Percentiles rank a stretch among this genome's conserved stretches.
phyloP scores from a whole-genome alignment of 371 early-diverging fungal species.

The Rhizopus stolonifer region DNA sequence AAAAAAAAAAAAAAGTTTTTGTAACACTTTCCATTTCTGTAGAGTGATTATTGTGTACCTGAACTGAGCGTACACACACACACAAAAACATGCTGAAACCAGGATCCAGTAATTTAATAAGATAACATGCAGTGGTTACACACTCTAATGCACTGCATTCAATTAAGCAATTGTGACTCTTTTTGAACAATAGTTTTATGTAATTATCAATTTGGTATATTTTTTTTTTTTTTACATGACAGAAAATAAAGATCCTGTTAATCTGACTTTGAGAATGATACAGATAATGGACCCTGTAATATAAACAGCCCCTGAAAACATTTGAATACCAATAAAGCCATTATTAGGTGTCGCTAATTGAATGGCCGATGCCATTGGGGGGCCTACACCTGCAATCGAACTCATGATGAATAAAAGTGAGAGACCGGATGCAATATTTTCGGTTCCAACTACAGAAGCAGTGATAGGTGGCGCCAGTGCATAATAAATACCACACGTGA shows the following conservation, averaged over 20 bases:
- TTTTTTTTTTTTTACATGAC: conserved; percentile 22
- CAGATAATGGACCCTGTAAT: conserved; percentile 28
- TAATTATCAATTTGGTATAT: too few species aligned
- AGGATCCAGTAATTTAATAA: too few species aligned
- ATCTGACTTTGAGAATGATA: conserved; percentile 21
- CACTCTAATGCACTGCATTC: too few species aligned
- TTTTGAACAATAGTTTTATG: too few species aligned
- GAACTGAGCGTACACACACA: too few species aligned
- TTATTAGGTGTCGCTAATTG: conserved; percentile 21
- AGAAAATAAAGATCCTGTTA: conserved; percentile 25
- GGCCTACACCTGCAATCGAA: conserved; percentile 33
- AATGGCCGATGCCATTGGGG: conserved; percentile 38
- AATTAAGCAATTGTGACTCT: too few species aligned
- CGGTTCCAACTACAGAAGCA: conserved; percentile 51
- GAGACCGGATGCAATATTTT: conserved; percentile 51
- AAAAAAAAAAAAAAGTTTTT: too few species aligned
- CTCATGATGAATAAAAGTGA: conserved; percentile 55
- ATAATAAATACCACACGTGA: conserved; percentile 36
- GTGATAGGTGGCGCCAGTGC: conserved; percentile 55
- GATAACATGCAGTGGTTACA: too few species aligned
- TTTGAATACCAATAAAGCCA: conserved; percentile 40
- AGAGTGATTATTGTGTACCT: too few species aligned
- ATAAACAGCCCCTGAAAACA: conserved; percentile 41
- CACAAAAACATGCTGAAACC: too few species aligned
- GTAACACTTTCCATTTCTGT: too few species aligned